Base-by-base conservation (phyloP, 73 alveolate genomes). In the Tetrahymena elliotti region DNA sequence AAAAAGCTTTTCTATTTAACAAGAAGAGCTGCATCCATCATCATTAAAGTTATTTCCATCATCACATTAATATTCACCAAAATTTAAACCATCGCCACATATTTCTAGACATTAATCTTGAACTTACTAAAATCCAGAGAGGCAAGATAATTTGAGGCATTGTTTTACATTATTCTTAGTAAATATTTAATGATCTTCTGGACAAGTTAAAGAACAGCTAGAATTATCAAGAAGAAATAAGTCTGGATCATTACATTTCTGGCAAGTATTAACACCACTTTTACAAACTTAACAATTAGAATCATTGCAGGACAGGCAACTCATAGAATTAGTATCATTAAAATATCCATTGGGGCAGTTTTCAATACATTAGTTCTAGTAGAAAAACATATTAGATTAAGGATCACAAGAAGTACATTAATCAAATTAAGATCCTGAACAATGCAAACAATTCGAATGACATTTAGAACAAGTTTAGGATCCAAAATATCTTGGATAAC, bases 1-100 rank as follows among this genome's bases (percentile, higher is more conserved):
- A 83, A 93, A 97, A 10, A 96, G 97, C 22, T 93, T 53, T 40
- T 97, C 98, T 10, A 97, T 93, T 0, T 92, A 52, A 52, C 98
- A 96, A 2, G 3, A 7, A 16, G 96, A 92, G 33, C 93, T 38
- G 52, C 98, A 96, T 0, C 98, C 98, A 93, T 96, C 98, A 16
- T 38, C 52, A 33, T 36, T 40, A 6, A 38, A 33, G 1, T n/a
- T 35, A 95, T 96, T 96, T 16, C 97, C 97, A 95, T 95, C 98
- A 53, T 96, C 98, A 12, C 98, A 95, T 41, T 95, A 84, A 82
- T 93, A 95, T 11, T 93, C 68, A n/a, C 95, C 96, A 12, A 40
- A 52, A 47, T 95, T 40, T 52, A 27, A 33, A 2, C 97, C 96
- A 83, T 95, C 97, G 7, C 97, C 97, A 95, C 97, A 95, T 20